Conservation (phyloP, 148 eudicot species). For the Camellia granthamiana region DNA sequence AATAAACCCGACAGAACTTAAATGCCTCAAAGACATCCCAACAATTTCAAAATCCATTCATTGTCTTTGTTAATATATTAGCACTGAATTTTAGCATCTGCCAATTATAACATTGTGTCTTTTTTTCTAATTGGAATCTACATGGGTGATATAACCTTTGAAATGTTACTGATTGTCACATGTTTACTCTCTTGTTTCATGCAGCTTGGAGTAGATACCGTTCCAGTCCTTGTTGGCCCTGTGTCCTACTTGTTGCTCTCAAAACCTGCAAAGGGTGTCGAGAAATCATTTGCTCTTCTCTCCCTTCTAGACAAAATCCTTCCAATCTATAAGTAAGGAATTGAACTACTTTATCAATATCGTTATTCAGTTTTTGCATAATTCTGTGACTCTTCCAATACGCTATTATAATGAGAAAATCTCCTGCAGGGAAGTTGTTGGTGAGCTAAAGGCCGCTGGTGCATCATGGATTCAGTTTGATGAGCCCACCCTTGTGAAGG, state of each 20-base stretch:
- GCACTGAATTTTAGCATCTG: neutral
- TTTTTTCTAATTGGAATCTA: neutral
- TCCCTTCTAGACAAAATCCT: slow-evolving; percentile 80
- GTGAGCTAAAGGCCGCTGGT: slow-evolving; percentile 91
- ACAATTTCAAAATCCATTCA: no score
- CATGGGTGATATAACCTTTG: neutral
- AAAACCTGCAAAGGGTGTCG: slow-evolving; percentile 95
- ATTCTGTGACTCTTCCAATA: slow-evolving; percentile 6
- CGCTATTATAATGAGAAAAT: neutral
- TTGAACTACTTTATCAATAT: neutral
- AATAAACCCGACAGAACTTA: no score
- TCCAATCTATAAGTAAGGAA: slow-evolving; percentile 76
- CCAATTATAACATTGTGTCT: neutral
- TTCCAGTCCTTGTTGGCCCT: slow-evolving; percentile 82
- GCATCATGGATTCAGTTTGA: slow-evolving; percentile 93
- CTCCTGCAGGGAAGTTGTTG: slow-evolving; percentile 74
- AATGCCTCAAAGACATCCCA: no score
- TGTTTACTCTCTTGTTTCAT: slow-evolving; percentile 7
- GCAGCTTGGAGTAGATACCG: slow-evolving; percentile 88
- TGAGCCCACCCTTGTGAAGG: slow-evolving; percentile 83
- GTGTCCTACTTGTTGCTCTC: slow-evolving; percentile 78
- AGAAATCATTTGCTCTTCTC: slow-evolving; percentile 73
- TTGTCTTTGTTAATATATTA: neutral
- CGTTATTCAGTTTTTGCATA: neutral
- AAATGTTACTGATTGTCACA: neutral